Percentiles rank a stretch among this genome's conserved stretches.
These are phyloP conservation scores for Dalbergia cultrata DNA, from an alignment of 306 rosid genomes.

Conservation along the genomic window DNA sequence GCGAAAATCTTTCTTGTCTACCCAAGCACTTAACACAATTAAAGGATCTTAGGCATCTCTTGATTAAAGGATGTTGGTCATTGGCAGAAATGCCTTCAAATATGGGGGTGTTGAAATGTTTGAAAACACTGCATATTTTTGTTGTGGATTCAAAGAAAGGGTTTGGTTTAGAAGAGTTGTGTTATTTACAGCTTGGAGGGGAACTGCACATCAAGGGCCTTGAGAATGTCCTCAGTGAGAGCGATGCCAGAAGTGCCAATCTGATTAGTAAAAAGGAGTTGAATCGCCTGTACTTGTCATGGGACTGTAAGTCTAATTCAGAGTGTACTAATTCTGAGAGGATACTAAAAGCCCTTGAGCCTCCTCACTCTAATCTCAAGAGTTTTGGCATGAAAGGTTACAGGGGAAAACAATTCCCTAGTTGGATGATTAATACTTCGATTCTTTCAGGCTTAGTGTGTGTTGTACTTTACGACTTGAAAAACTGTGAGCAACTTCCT, in stretches of 20 bases:
- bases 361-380: slow-evolving; percentile 4
- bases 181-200: slow-evolving; percentile 12
- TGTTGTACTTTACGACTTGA: neutral
- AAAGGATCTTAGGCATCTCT: slow-evolving; percentile 18
- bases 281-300: neutral
- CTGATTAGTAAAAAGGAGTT: neutral
- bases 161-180: slow-evolving; percentile 16
- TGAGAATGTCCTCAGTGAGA: neutral
- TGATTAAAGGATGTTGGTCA: neutral
- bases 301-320: neutral
- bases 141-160: neutral
- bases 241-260: slow-evolving; percentile 8
- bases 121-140: slow-evolving; percentile 4
- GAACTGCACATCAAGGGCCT: slow-evolving; percentile 2
- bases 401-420: neutral
- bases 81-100: slow-evolving; percentile 4
- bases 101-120: neutral
- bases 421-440: neutral
- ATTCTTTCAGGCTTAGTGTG: neutral
- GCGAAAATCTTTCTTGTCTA: fast-evolving
- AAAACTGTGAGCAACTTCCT: neutral
- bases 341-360: slow-evolving; percentile 18
- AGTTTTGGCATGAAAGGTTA: neutral
- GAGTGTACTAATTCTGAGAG: neutral
- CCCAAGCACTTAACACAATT: slow-evolving; percentile 4